Base-by-base conservation (phyloP, 768 basidiomycete species). In the Lepiota venenata region DNA sequence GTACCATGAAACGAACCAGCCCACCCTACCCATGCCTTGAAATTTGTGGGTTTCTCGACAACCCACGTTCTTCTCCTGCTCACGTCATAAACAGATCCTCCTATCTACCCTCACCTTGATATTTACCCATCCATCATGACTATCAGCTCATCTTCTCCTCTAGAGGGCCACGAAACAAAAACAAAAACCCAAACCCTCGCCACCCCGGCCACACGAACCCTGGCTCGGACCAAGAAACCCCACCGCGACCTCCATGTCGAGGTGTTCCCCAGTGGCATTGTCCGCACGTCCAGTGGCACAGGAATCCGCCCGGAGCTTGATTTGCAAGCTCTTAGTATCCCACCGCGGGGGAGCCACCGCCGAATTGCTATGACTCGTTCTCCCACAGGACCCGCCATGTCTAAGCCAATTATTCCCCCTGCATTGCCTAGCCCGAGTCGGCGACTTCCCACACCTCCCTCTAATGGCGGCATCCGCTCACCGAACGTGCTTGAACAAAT, bases 241-340 rank as follows among this genome's bases (percentile, higher is more conserved):
- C 46, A 55, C n/a, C 27, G 7, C 32, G 53, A 55, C 16, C 47
- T 55, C 48, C 53, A 55, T 32, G 20, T 47, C 25, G 46, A 55
- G 22, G 39, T 48, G 20, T 48, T 55, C 39, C 39, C 21, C 20
- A 32, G 27, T 36, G 18, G 15, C 29, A 12, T 20, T 3, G 15
- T 47, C 12, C 53, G 16, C 39, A 36, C 39, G 3, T 25, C 37
- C 39, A 48, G 39, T 42, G 53, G 38, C 5, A 32, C 46, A 15
- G 45, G 38, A 10, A 12, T 40, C n/a, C 45, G 29, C n/a, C 45
- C 25, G 7, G 53, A 48, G 21, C 14, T 38, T 16, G 39, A 22
- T 11, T 46, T 35, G 18, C 53, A 37, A 21, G 39, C 46, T 25
- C 53, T 35, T 12, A 47, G n/a, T 9, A 29, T 48, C 32, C 18